Evolutionary conservation across 176 grass and related monocot genomes (phyloP).

Genomic region (Cenchrus americanus): DNA sequence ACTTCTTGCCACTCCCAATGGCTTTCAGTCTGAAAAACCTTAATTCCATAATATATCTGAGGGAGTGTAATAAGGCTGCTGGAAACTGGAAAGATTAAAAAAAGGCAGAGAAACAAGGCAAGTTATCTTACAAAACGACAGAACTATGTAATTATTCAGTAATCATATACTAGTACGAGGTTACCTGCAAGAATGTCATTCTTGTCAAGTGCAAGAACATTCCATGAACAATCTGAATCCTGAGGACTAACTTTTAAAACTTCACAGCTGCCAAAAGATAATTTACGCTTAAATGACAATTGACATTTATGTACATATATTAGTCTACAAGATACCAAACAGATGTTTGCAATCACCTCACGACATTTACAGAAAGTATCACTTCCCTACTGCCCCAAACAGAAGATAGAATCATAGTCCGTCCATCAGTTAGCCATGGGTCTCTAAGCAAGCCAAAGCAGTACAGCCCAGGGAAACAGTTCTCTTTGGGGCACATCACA

Average conservation of each 20-base stretch:
- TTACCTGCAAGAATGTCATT: slow-evolving; percentile 90
- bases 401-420: slow-evolving; percentile 86
- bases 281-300: slow-evolving; percentile 31
- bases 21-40: slow-evolving; percentile 36
- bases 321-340: neutral
- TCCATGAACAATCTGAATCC: slow-evolving; percentile 81
- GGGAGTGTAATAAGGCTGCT: slow-evolving; percentile 73
- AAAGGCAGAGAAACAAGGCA: slow-evolving; percentile 38
- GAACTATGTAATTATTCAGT: slow-evolving; percentile 25
- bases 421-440: slow-evolving; percentile 91
- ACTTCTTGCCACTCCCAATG: slow-evolving; percentile 68
- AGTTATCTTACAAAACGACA: slow-evolving; percentile 15
- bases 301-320: neutral
- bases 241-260: slow-evolving; percentile 67
- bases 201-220: slow-evolving; percentile 84
- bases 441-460: slow-evolving; percentile 57
- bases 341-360: slow-evolving; percentile 53
- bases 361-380: slow-evolving; percentile 79
- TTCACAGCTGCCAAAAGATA: slow-evolving; percentile 53
- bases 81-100: slow-evolving; percentile 52
- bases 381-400: slow-evolving; percentile 80
- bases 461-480: slow-evolving; percentile 86
- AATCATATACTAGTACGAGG: neutral
- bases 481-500: slow-evolving; percentile 76
- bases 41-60: slow-evolving; percentile 63